These are phyloP conservation scores for Trichoderma citrinoviride DNA, from an alignment of 2,329 filamentous ascomycete species.

Conservation along the genomic window DNA sequence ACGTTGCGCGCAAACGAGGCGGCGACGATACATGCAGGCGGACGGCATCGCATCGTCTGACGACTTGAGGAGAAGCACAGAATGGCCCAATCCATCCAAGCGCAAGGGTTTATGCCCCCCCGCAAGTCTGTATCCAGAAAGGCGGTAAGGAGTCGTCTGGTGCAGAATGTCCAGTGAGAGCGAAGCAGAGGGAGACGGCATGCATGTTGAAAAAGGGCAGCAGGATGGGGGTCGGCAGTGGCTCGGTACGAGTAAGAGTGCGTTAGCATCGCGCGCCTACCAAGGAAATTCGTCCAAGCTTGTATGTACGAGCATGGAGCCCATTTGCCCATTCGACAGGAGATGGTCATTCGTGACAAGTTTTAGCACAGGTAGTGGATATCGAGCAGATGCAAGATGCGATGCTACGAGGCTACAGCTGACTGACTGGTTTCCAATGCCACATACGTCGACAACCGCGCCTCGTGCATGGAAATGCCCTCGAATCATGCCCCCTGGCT, in stretches of 20 bases:
- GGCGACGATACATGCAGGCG: neutral
- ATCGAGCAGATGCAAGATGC: no score
- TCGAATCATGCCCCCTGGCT: no score
- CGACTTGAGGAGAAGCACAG: slow-evolving; percentile 9
- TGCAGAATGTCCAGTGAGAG: slow-evolving; percentile 4
- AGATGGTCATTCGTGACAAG: no score
- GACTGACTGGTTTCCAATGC: no score
- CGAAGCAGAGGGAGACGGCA: neutral
- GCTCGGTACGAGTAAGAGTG: neutral
- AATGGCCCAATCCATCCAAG: slow-evolving; percentile 12
- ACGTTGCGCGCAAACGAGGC: neutral
- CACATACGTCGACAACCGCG: no score
- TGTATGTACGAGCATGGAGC: no score
- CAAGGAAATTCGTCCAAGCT: neutral
- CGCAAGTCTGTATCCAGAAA: slow-evolving; percentile 16
- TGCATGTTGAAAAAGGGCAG: neutral
- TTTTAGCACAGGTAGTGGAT: neutral
- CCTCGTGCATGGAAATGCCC: no score
- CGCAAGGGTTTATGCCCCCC: slow-evolving; percentile 16
- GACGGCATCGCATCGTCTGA: slow-evolving; percentile 3
- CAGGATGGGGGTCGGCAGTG: neutral
- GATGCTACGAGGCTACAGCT: neutral
- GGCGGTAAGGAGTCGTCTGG: slow-evolving; percentile 12
- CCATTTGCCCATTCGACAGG: no score
- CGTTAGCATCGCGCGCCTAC: neutral